phyloP scores from a whole-genome alignment of 805 yeast genomes.

The Saccharomycodes ludwigii region DNA sequence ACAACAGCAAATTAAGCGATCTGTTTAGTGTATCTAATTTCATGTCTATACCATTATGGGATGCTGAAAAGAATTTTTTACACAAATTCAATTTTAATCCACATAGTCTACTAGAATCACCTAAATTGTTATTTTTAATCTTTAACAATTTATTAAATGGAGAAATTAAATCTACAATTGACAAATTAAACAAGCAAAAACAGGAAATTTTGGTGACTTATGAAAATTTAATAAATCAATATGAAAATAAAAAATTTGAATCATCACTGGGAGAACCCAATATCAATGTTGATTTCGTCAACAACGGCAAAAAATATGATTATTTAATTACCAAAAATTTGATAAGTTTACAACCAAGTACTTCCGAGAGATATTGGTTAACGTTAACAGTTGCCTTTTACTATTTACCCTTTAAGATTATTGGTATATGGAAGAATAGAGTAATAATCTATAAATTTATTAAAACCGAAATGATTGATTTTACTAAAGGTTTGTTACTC shows the following conservation, averaged over 20 bases:
- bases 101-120: neutral
- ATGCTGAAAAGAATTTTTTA: too few species aligned
- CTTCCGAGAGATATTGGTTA: conserved; percentile 57
- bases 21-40: too few species aligned
- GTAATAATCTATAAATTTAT: conserved; percentile 44
- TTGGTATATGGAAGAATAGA: conserved; percentile 36
- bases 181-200: neutral
- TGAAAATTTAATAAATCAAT: neutral
- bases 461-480: conserved; percentile 46
- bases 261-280: too few species aligned
- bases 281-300: too few species aligned
- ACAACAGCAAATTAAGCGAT: too few species aligned
- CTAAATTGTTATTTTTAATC: too few species aligned
- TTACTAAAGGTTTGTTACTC: conserved; percentile 49
- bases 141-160: neutral
- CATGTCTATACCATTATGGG: too few species aligned
- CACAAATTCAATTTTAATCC: neutral
- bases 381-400: conserved; percentile 26
- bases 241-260: neutral
- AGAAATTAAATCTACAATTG: neutral
- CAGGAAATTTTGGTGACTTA: neutral
- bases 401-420: conserved; percentile 42
- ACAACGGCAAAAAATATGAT: too few species aligned
- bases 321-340: neutral
- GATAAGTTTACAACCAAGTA: conserved; percentile 27